Evolutionary conservation across 2,329 filamentous ascomycete species (phyloP).

Genomic region (Leptographium lundbergii): DNA sequence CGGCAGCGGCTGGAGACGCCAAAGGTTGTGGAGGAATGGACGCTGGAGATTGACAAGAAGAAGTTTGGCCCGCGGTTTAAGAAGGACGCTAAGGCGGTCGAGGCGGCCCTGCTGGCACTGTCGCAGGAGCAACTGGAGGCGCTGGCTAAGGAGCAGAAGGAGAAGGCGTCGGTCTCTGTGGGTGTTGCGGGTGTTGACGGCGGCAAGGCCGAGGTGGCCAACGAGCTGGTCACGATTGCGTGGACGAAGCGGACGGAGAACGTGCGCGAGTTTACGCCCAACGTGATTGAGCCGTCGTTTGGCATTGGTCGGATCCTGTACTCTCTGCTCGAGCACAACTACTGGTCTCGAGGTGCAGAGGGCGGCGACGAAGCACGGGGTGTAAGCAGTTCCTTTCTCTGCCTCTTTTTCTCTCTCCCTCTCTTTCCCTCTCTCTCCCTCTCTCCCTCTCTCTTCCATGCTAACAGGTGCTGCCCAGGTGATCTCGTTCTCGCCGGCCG

Average conservation of each 20-base stretch:
- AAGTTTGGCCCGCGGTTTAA: conserved; percentile 92
- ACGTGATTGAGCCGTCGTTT: conserved; percentile 95
- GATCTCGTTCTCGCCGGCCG: conserved; percentile 41
- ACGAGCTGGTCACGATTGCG: conserved; percentile 73
- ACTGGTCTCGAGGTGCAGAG: conserved; percentile 67
- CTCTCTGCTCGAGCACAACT: conserved; percentile 84
- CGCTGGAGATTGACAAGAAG: conserved; percentile 83
- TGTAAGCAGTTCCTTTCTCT: conserved; percentile 41
- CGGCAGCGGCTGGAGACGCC: conserved; percentile 71
- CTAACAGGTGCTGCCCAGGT: conserved; percentile 41
- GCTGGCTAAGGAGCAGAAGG: conserved; percentile 59
- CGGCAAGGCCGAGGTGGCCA: conserved; percentile 66
- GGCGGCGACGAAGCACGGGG: conserved; percentile 73
- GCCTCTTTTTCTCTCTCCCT: too few species aligned
- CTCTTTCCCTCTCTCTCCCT: too few species aligned
- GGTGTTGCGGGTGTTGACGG: conserved; percentile 54
- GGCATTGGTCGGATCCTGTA: conserved; percentile 94
- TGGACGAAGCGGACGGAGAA: conserved; percentile 74
- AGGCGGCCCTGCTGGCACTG: conserved; percentile 62
- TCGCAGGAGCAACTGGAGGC: conserved; percentile 73
- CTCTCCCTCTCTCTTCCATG: neutral
- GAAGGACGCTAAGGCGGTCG: conserved; percentile 80
- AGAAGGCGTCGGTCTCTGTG: conserved; percentile 62
- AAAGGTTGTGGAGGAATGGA: conserved; percentile 71
- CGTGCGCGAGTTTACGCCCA: conserved; percentile 81